A percentile compares a stretch with the other conserved stretches of the same genome.
Evolutionary conservation across 306 rosid species (phyloP).

Genomic region (Rosa lucieae): DNA sequence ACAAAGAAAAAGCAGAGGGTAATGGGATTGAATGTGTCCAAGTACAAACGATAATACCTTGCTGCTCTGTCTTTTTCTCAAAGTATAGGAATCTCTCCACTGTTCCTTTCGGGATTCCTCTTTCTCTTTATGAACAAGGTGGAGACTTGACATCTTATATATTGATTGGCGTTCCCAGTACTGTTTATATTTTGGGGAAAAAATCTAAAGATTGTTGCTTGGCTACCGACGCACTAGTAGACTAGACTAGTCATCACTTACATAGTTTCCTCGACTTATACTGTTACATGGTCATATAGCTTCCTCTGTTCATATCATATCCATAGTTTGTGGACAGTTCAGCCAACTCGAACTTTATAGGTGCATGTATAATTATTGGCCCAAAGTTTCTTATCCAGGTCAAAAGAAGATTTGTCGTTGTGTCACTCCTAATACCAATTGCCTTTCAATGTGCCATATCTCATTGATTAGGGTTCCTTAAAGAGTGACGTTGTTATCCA

Average conservation of each 20-base stretch:
- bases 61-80: constrained; percentile 36
- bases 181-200: constrained; percentile 27
- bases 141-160: constrained; percentile 38
- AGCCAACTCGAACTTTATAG: constrained; percentile 1
- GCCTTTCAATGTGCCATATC: constrained; percentile 10
- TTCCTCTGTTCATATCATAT: constrained; percentile 27
- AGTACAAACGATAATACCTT: constrained; percentile 41
- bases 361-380: background rate
- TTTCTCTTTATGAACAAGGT: constrained; percentile 42
- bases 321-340: constrained; percentile 29
- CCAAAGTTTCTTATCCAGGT: background rate
- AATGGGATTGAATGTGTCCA: constrained; percentile 41
- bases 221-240: constrained; percentile 26
- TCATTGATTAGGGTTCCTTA: background rate
- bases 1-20: constrained; percentile 31
- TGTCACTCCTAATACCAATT: background rate
- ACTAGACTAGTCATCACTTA: background rate
- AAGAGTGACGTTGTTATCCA: constrained; percentile 9
- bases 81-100: constrained; percentile 46
- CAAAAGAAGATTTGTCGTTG: background rate
- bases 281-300: background rate
- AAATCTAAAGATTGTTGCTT: constrained; percentile 22
- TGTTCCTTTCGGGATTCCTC: constrained; percentile 25
- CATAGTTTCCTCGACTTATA: constrained; percentile 13
- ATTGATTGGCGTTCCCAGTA: constrained; percentile 14